phyloP scores from a whole-genome alignment of 2,329 filamentous ascomycete species.

The Aureobasidium musti region DNA sequence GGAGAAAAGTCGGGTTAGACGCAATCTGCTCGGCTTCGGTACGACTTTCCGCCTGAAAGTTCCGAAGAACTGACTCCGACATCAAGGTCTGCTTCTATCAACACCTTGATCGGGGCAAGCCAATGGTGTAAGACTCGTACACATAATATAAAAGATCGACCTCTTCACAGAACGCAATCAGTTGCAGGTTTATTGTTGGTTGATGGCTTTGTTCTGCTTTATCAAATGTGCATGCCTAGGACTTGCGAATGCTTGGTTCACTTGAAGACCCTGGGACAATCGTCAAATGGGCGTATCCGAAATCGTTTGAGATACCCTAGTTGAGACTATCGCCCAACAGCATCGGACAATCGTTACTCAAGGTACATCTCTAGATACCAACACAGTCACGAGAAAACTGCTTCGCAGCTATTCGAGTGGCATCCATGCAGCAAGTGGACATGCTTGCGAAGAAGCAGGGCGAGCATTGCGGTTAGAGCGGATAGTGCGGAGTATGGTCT shows the following conservation, averaged over 20 bases:
- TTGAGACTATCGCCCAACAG: not conserved
- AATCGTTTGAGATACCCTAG: not conserved
- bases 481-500: slow-evolving; percentile 3
- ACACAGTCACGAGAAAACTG: not conserved
- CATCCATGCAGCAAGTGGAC: not conserved
- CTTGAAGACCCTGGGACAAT: not conserved
- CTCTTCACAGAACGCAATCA: not conserved
- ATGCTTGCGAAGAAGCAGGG: not conserved
- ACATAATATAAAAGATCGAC: not conserved
- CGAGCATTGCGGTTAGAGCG: slow-evolving; percentile 3
- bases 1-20: slow-evolving; percentile 25
- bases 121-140: not conserved
- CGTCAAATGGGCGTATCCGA: not conserved
- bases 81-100: not conserved
- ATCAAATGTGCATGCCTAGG: not conserved
- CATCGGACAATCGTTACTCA: not conserved
- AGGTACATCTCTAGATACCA: not conserved
- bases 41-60: slow-evolving; percentile 17
- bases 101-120: not conserved
- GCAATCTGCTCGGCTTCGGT: slow-evolving; percentile 21
- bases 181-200: not conserved
- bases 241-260: not conserved
- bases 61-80: slow-evolving; percentile 11
- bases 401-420: not conserved
- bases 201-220: not conserved